Base-by-base conservation (phyloP, 1,139 yeast species). In the Taphrina communis region DNA sequence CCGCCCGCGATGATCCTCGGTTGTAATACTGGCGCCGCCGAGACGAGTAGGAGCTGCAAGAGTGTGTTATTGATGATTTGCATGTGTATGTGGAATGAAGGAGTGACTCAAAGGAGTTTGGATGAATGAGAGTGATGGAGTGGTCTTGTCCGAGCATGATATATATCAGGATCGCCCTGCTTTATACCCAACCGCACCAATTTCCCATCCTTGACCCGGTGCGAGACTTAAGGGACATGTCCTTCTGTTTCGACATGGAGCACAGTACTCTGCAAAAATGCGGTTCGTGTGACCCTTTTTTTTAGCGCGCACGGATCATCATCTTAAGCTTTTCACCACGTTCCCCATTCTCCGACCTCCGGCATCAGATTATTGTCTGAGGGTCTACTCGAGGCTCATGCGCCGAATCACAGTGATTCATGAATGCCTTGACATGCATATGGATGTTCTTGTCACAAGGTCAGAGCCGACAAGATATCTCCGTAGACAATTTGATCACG, bases 251-350 rank as follows among this genome's bases (percentile, higher is more conserved):
- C 51, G n/a, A 17, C 11, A 46, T 46, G 17, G 25, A 46, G 25
- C 4, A n/a, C 11, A 46, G 51, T 17, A 19, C 51, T 8, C 9
- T 4, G 17, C 17, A 8, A 17, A 46, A 17, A 12, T 12, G 11
- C 51, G n/a, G 2, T 17, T n/a, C 11, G 21, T 50, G 36, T 2
- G n/a, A 50, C 53, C 31, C 31, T 25, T 25, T 25, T 25, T 25
- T 25, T 25, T 50, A 17, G 31, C n/a, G 53, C 53, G 53, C 53
- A 50, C 53, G 36, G 53, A 50, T 6, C 31, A 21, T 50, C 19
- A 25, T 25, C 31, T 25, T 35, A 50, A 50, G 53, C 53, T 50
- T 50, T 50, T 2, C 36, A 8, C 2, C n/a, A 14, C 48, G n/a
- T 25, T 25, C 31, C 31, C 31, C 31, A 25, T 25, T 4, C 31